Base-by-base conservation (phyloP, 2,329 filamentous ascomycete species). In the Penicillium sp. region DNA sequence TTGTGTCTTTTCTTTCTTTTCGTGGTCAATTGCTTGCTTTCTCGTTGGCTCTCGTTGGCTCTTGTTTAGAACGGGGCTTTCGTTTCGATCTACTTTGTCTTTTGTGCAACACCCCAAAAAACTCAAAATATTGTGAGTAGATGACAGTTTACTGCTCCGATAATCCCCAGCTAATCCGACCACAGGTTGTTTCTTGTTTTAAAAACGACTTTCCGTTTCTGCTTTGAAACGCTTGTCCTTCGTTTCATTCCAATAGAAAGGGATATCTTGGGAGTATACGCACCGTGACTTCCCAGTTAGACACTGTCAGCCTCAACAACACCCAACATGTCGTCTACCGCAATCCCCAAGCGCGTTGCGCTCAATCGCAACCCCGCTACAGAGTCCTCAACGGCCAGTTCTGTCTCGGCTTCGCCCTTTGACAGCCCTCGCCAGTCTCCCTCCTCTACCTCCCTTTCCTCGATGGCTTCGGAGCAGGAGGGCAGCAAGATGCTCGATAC, bases 401-500 rank as follows among this genome's bases (percentile, higher is more conserved):
- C 80, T 5, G 70, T 72, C 52, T 71, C 74, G 34, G 72, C 71
- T 52, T 81, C 80, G 22, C 80, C 80, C 32, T 66, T 73, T 54
- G 79, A 82, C 58, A 82, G 80, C 52, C 81, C 81, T 42, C 74
- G 73, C 45, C 76, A 76, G 37, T 84, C 90, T 24, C 76, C 79
- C 41, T 97, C 93, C 7, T 87, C 87, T 34, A 95, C 91, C 3
- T 97, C 93, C 3, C 80, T 97, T 55, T 96, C 91, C 10, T 97
- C 93, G 24, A 77, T 97, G 68, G 84, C 81, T 49, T 90, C 87
- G 10, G 78, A 82, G 39, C 80, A 77, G 49, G 75, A 77, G 59
- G 64, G 66, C 29, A 43, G 42, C 58, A 83, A 83, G 69, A 80
- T 98, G 60, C 64, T 93, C 57, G 90, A 98, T 74, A 91, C 88